Percentiles rank a stretch among this genome's conserved stretches.
These are phyloP conservation scores for Albophoma yamanashiensis DNA, from an alignment of 2,329 filamentous ascomycete genomes.

Conservation along the genomic window DNA sequence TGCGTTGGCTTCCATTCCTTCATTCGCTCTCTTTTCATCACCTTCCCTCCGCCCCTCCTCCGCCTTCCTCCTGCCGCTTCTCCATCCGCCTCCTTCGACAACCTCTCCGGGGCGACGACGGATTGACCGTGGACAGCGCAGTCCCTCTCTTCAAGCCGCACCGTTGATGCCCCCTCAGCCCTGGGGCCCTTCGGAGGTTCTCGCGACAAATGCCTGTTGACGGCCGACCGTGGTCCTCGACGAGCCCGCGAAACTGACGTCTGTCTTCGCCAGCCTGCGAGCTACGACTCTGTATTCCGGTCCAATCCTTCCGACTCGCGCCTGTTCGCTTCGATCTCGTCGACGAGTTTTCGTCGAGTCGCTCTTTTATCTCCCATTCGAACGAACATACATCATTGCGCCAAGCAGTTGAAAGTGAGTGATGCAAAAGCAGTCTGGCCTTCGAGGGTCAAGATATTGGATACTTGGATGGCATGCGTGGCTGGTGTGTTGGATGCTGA, in stretches of 20 bases:
- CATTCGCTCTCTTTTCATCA: constrained; percentile 14
- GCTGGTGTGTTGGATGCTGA: background rate
- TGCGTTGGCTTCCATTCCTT: constrained; percentile 14
- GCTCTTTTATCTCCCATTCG: constrained; percentile 23
- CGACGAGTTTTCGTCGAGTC: constrained; percentile 37
- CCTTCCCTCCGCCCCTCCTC: constrained; percentile 7
- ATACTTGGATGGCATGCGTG: background rate
- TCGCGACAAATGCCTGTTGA: constrained; percentile 20
- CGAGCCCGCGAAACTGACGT: constrained; percentile 2
- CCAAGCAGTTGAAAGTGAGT: constrained; percentile 10
- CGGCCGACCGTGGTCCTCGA: constrained; percentile 17
- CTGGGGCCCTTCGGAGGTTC: constrained; percentile 18
- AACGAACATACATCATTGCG: constrained; percentile 5
- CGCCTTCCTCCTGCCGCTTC: constrained; percentile 11
- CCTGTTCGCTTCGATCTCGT: constrained; percentile 14
- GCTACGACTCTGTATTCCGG: constrained; percentile 10
- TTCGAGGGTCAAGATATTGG: background rate
- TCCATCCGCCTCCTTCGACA: constrained; percentile 17
- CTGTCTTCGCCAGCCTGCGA: constrained; percentile 7
- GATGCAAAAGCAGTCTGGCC: background rate
- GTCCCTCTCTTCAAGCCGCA: constrained; percentile 7
- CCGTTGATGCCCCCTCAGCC: constrained; percentile 14
- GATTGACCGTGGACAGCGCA: constrained; percentile 20
- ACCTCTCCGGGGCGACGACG: constrained; percentile 21
- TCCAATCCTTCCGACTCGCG: constrained; percentile 15